Conservation (phyloP, 1,284 basidiomycete genomes). For the Ustilago xerochloae region DNA sequence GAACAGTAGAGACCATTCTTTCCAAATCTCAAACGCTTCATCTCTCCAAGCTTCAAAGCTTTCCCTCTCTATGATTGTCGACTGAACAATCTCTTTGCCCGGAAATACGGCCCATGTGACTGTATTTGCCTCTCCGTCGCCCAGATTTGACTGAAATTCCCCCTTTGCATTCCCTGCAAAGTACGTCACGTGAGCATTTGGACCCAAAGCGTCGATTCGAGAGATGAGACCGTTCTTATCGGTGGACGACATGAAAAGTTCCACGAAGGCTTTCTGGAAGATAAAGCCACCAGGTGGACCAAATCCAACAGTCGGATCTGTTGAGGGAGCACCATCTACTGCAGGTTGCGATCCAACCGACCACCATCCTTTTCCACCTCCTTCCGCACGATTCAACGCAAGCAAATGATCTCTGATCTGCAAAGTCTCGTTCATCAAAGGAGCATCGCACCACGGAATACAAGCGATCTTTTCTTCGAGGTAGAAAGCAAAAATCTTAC, state of each 20-base stretch:
- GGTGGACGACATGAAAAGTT: conserved; percentile 83
- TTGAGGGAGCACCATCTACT: conserved; percentile 59
- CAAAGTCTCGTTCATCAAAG: conserved; percentile 85
- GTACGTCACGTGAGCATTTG: conserved; percentile 78
- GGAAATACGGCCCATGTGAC: conserved; percentile 71
- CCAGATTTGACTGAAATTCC: conserved; percentile 67
- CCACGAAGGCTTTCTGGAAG: conserved; percentile 97
- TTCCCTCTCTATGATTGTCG: conserved; percentile 70
- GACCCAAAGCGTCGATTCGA: conserved; percentile 73
- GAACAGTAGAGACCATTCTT: conserved; percentile 90
- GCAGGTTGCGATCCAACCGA: conserved; percentile 93
- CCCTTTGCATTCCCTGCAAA: conserved; percentile 80
- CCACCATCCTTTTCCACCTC: conserved; percentile 75
- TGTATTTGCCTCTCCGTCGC: conserved; percentile 68
- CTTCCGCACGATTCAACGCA: conserved; percentile 73
- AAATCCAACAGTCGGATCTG: conserved; percentile 81
- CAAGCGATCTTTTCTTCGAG: conserved; percentile 76
- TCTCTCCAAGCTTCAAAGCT: conserved; percentile 74
- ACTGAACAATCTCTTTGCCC: conserved; percentile 70
- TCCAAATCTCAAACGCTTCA: conserved; percentile 96
- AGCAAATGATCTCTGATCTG: conserved; percentile 84
- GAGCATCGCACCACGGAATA: conserved; percentile 89
- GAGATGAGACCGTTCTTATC: conserved; percentile 77
- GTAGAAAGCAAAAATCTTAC: conserved; percentile 81
- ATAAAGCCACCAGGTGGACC: conserved; percentile 91